phyloP scores from a whole-genome alignment of 306 rosid genomes.

The Rosa rugosa region DNA sequence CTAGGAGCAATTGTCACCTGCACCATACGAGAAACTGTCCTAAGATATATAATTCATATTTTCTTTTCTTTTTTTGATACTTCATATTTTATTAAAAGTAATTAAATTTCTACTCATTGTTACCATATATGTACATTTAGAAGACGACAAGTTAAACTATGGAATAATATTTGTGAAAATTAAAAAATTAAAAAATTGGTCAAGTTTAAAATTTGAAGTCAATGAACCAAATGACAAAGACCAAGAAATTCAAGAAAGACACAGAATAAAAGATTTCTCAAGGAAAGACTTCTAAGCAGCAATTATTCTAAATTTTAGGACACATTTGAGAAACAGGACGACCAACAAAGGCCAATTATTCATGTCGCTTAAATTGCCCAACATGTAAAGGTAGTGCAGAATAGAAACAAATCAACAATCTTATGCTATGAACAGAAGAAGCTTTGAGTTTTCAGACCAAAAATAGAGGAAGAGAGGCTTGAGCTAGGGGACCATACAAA shows the following conservation, averaged over 20 bases:
- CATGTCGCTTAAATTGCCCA: neutral
- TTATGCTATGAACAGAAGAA: conserved; percentile 1
- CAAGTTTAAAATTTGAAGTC: neutral
- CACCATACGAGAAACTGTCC: conserved; percentile 32
- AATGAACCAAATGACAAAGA: conserved; percentile 8
- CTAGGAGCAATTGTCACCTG: conserved; percentile 99
- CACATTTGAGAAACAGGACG: neutral
- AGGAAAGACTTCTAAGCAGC: neutral
- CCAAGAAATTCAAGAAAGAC: conserved; percentile 2
- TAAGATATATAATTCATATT: neutral
- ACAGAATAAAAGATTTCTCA: neutral
- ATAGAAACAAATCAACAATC: neutral
- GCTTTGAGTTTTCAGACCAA: neutral
- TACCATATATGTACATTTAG: neutral
- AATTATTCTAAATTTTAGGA: neutral
- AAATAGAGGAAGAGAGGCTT: neutral
- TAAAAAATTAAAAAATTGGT: neutral
- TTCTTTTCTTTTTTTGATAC: neutral
- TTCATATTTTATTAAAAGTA: neutral
- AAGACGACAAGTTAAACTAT: neutral
- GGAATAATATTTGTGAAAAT: conserved; percentile 1
- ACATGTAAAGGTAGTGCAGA: neutral
- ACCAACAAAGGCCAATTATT: neutral
- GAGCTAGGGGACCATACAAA: conserved; percentile 61
- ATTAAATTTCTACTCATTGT: neutral